Conservation (phyloP, 2,329 filamentous ascomycete species). For the Xylariaceae sp. region DNA sequence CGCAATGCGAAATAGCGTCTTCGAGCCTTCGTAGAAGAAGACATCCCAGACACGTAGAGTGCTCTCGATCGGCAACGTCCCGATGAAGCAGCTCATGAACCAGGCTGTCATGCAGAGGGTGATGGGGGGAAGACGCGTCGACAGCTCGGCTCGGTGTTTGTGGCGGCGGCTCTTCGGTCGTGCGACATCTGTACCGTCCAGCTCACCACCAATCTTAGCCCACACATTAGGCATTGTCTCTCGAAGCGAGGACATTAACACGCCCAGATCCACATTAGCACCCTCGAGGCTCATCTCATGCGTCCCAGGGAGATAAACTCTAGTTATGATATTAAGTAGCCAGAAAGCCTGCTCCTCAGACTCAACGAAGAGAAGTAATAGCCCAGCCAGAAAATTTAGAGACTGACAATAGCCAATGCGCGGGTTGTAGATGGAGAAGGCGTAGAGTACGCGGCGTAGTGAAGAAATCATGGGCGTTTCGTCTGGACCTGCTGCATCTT, state of each 20-base stretch:
- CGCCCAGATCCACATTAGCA: conserved; percentile 91
- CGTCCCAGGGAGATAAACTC: conserved; percentile 85
- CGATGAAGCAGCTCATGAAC: conserved; percentile 98
- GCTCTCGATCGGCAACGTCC: conserved; percentile 88
- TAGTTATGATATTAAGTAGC: conserved; percentile 90
- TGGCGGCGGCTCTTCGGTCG: conserved; percentile 48
- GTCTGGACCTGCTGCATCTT: conserved; percentile 39
- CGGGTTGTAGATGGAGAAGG: conserved; percentile 90
- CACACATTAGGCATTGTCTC: conserved; percentile 84
- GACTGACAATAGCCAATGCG: conserved; percentile 95
- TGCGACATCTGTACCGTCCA: conserved; percentile 55
- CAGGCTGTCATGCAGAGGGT: conserved; percentile 92
- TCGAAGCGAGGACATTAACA: conserved; percentile 85
- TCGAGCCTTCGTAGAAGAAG: conserved; percentile 94
- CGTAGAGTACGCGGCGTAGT: conserved; percentile 83
- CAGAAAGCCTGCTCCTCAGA: conserved; percentile 92
- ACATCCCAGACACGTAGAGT: conserved; percentile 93
- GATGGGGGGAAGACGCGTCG: conserved; percentile 78
- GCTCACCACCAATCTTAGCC: conserved; percentile 83
- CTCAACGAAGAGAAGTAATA: conserved; percentile 85
- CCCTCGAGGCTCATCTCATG: conserved; percentile 90
- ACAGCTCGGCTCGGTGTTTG: conserved; percentile 49
- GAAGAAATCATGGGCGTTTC: conserved; percentile 83
- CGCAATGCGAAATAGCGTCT: conserved; percentile 90
- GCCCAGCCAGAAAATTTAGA: conserved; percentile 90